Conservation (phyloP, 192 early-diverging fungal species). For the Fimicolochytrium jonesii region DNA sequence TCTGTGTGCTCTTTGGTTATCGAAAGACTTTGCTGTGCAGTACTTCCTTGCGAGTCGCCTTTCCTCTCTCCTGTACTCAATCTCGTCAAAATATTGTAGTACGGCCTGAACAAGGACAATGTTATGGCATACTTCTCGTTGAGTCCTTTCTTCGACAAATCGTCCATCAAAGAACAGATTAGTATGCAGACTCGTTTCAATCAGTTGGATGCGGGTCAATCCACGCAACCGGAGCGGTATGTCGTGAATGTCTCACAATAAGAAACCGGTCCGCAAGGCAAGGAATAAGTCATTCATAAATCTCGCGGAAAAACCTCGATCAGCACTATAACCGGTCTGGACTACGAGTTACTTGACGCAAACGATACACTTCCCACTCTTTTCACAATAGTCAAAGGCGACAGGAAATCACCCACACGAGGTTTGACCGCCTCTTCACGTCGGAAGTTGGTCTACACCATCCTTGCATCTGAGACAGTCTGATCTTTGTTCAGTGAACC, state of each 20-base stretch:
- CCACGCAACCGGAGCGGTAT: too few species aligned
- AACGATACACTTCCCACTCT: conserved; percentile 17
- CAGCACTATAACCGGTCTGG: conserved; percentile 23
- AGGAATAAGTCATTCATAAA: too few species aligned
- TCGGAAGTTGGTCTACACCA: background rate
- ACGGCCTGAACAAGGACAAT: conserved; percentile 39
- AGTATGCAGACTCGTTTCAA: conserved; percentile 50
- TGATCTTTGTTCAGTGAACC: conserved; percentile 27
- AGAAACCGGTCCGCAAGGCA: too few species aligned
- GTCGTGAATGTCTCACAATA: too few species aligned
- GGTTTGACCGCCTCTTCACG: background rate
- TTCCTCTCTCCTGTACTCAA: background rate
- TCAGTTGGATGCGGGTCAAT: conserved; percentile 29
- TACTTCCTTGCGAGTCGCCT: background rate
- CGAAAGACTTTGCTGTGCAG: background rate
- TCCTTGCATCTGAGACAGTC: background rate
- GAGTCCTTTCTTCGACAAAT: conserved; percentile 47
- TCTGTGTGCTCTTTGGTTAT: background rate
- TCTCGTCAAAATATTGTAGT: background rate
- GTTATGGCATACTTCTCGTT: conserved; percentile 45
- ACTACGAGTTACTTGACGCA: conserved; percentile 8
- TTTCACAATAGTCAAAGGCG: conserved; percentile 41
- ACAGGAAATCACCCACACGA: conserved; percentile 2
- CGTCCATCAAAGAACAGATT: conserved; percentile 43
- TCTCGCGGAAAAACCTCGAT: too few species aligned